Evolutionary conservation across 257 asterid genomes (phyloP), one percentile per base, ranked within the genome.

Genomic region (Solanum gandarillasii): DNA sequence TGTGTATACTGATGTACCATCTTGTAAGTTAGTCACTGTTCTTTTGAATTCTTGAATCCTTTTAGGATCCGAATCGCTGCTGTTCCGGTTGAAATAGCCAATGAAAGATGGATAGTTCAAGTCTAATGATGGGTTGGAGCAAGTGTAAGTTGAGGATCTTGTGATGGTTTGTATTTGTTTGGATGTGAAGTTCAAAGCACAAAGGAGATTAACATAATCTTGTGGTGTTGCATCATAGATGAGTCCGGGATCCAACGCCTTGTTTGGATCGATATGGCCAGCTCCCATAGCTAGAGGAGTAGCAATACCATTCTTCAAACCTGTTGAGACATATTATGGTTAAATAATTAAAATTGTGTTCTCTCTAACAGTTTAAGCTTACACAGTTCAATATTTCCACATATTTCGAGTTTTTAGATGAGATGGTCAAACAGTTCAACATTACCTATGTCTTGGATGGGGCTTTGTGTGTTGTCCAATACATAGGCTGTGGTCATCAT

Each of bases 41-140:
- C 98, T 91, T 3, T 46, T 78, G 83, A 92, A 95, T 88, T 93
- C 94, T 38, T 87, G 87, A 4, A 83, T 85, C 21, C 86, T 78
- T 39, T 25, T 29, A 25, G 23, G 87, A 16, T 38, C 76, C 0
- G 91, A 43, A 7, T n/a, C 58, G 1, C 43, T 88, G 85, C 41
- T 81, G n/a, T 52, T 88, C 0, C 38, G 65, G 6, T 72, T 88
- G 90, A 94, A 92, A 87, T 87, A 92, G 32, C 91, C 95, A 12
- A 95, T 91, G 91, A 95, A 94, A 1, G 98, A 95, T 11, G 98
- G 98, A 62, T 94, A 95, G 58, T 95, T 95, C 71, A 95, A 89
- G 89, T 95, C 95, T 23, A 93, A 82, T 0, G 97, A 92, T 16
- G 96, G 93, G 27, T 90, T 92, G 12, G 93, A 87, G 90, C 98